Base-by-base conservation (phyloP, 164 flowering plant genomes). In the Vitis vinifera region DNA sequence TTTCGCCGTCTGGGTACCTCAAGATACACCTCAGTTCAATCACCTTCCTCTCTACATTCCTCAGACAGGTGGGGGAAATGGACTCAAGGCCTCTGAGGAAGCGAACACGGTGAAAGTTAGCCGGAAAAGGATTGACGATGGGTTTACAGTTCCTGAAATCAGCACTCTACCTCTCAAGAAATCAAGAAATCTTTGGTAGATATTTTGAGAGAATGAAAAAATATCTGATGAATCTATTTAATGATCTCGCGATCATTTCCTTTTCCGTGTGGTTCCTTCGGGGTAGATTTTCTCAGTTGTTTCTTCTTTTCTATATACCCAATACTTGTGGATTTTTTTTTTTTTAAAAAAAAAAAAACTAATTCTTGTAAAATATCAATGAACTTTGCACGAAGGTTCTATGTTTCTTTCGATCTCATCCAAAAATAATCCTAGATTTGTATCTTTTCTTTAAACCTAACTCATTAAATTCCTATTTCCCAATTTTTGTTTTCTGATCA, bases 81-180 rank as follows among this genome's bases (percentile, higher is more conserved):
- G 74, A 6, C 6, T 61, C 10, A 47, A 55, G 3, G 67, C 63
- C 19, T 37, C 53, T 1, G 37, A 29, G 29, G 62, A 66, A 51
- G 59, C 64, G 11, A 67, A 10, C 51, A 51, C 7, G 4, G 23
- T 19, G 57, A 66, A 44, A 19, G 6, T 44, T 30, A 56, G 44
- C 19, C 29, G 49, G 30, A 23, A 63, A 59, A 58, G 63, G 67
- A 64, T 13, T 2, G 71, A 53, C 23, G 76, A 75, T 56, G 57
- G 65, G 29, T 69, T 62, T 48, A 60, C 68, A 50, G 83, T 71
- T 63, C 78, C 76, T 58, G 66, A 77, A 17, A 57, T 71, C 17
- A 74, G 69, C 10, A 27, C 57, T 65, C 70, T 67, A 16, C 49
- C 60, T 29, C 15, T 56, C 71, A 80, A 80, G 72, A 76, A 63